Conservation (phyloP, 2,329 filamentous ascomycete genomes). For the Escovopsis sp. region DNA sequence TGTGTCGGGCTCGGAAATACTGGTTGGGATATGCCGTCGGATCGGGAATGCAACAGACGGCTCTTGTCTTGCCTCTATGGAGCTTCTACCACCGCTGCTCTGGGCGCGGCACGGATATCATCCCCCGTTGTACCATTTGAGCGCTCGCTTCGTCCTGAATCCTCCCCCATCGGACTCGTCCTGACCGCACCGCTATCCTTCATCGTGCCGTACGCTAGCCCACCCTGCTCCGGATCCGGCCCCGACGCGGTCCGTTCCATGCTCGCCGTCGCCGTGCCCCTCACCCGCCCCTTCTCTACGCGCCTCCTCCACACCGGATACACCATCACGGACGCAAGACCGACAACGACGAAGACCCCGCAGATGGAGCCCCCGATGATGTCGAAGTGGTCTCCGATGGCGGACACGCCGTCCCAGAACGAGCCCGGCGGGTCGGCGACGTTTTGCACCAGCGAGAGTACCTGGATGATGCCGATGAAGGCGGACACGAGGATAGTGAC, state of each 20-base stretch:
- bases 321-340: conserved; percentile 53
- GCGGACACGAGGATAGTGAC: conserved; percentile 74
- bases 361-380: conserved; percentile 79
- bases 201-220: too few relatives aligned
- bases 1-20: too few relatives aligned
- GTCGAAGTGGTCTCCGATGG: conserved; percentile 67
- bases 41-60: too few relatives aligned
- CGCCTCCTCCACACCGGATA: conserved; percentile 65
- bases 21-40: too few relatives aligned
- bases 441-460: conserved; percentile 64
- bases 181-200: too few relatives aligned
- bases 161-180: too few relatives aligned
- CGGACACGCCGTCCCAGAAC: conserved; percentile 85
- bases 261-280: conserved; percentile 6
- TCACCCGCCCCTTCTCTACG: conserved; percentile 17
- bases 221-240: not conserved
- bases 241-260: not conserved
- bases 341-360: conserved; percentile 67
- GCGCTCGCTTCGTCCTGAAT: too few relatives aligned
- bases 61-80: too few relatives aligned
- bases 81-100: too few relatives aligned
- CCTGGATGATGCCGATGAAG: conserved; percentile 74
- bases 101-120: too few relatives aligned
- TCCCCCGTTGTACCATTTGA: too few relatives aligned
- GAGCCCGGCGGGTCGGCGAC: conserved; percentile 54